A percentile compares a stretch with the other conserved stretches of the same genome.
These are phyloP conservation scores for Backusella tuberculispora DNA, from an alignment of 192 early-diverging fungal species.

Conservation along the genomic window DNA sequence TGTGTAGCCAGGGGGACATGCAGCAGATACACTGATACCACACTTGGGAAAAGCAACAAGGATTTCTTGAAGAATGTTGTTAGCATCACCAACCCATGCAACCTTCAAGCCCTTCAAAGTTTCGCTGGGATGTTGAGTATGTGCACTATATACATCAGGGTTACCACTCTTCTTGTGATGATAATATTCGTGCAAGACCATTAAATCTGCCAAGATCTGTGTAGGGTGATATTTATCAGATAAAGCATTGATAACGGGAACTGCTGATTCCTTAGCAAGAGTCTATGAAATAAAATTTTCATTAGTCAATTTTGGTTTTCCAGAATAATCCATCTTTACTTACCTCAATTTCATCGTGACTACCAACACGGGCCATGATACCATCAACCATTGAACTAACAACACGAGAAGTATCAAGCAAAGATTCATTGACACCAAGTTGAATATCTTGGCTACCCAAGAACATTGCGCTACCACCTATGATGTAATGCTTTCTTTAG, in stretches of 20 bases:
- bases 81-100: constrained; percentile 99
- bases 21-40: constrained; percentile 80
- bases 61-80: constrained; percentile 94
- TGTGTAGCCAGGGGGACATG: constrained; percentile 85
- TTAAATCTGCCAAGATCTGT: constrained; percentile 94
- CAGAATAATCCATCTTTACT: background rate
- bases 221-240: constrained; percentile 96
- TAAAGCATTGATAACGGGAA: constrained; percentile 96
- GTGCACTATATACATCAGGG: constrained; percentile 42
- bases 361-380: constrained; percentile 92
- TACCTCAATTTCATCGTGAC: constrained; percentile 87
- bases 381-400: constrained; percentile 96
- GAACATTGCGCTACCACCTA: constrained; percentile 96
- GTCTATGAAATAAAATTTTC: constrained; percentile 48
- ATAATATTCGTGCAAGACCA: constrained; percentile 89
- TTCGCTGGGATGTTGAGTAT: constrained; percentile 52
- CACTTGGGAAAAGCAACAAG: constrained; percentile 88
- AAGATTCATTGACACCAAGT: constrained; percentile 92
- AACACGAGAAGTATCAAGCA: constrained; percentile 88
- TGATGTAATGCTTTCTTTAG: background rate
- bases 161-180: constrained; percentile 45
- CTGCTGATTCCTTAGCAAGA: constrained; percentile 83
- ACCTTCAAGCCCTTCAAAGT: constrained; percentile 75
- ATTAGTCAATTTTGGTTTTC: background rate
- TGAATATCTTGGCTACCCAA: constrained; percentile 96